Evolutionary conservation across 768 basidiomycete species (phyloP), one percentile per base, ranked within the genome.

Genomic region (Aureoboletus auriporus): DNA sequence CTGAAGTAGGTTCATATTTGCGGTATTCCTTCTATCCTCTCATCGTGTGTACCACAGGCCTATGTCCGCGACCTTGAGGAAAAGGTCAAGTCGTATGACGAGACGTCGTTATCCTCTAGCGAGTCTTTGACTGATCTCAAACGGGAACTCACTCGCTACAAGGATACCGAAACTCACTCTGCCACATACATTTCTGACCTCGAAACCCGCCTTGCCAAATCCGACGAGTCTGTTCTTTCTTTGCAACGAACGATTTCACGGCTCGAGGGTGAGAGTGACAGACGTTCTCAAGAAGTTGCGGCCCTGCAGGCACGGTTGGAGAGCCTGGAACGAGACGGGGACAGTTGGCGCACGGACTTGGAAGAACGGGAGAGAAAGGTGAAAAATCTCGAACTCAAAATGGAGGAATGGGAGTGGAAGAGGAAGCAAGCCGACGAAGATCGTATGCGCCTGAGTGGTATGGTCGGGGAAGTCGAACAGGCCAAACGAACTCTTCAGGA

Each of bases 51-150:
- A 12, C 12, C 9, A 40, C 61, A 95, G 92, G 87, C 87, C 2
- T 97, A 98, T 65, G 84, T 98, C 38, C 88, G 82, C 27, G 94
- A 98, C 63, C 74, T 98, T 29, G 95, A 99, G 67, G 84, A 89
- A 63, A 93, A 89, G 70, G 82, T 99, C 63, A 92, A 87, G 70
- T 69, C 76, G 5, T 89, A 85, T 61, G 84, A 92, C 56, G 94
- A 97, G 59, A 80, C 80, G 2, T 84, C 83, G 13, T 65, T 88
- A 33, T 76, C 78, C 9, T 89, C 89, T 16, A 85, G 78, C 54
- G 86, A 87, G 64, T 87, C 88, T 4, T 75, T 96, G 62, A 76
- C 76, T 23, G 92, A 95, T 51, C 77, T 98, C 44, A 84, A 82
- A 63, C 84, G 87, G 50, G 93, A 97, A 69, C 76, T 98, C 26